These are phyloP conservation scores for Irpex sp. DNA, from an alignment of 1,284 basidiomycete genomes.

Conservation along the genomic window DNA sequence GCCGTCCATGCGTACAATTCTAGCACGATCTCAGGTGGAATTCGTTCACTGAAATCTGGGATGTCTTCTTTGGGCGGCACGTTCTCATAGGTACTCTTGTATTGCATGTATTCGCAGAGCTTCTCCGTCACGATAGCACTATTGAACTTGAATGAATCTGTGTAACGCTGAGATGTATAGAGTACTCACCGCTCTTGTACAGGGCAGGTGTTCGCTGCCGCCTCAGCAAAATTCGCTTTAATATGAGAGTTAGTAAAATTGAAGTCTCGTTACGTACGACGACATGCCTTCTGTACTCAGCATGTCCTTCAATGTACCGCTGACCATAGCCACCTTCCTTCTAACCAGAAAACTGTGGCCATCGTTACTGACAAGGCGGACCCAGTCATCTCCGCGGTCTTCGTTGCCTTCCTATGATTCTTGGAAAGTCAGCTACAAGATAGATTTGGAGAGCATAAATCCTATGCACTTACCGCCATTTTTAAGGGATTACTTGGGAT, in stretches of 20 bases:
- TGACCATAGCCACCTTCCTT: slow-evolving; percentile 51
- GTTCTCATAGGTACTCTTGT: slow-evolving; percentile 68
- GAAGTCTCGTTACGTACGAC: neutral
- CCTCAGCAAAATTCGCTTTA: slow-evolving; percentile 49
- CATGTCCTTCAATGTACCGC: slow-evolving; percentile 53
- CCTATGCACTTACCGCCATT: too few relatives aligned
- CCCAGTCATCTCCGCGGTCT: slow-evolving; percentile 44
- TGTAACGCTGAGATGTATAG: neutral
- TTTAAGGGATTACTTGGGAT: too few relatives aligned
- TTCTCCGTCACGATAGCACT: slow-evolving; percentile 80
- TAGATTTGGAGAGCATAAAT: too few relatives aligned
- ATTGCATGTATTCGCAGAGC: slow-evolving; percentile 78
- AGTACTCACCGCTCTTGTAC: slow-evolving; percentile 43
- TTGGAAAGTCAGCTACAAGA: too few relatives aligned
- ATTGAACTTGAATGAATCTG: neutral
- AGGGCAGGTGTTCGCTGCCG: slow-evolving; percentile 42
- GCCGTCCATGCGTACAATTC: slow-evolving; percentile 59
- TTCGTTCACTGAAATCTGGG: slow-evolving; percentile 75
- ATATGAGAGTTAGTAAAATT: neutral
- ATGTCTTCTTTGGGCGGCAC: slow-evolving; percentile 63
- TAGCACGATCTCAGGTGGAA: slow-evolving; percentile 77
- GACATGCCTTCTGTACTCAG: slow-evolving; percentile 33
- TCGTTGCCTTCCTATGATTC: neutral
- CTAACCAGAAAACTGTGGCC: slow-evolving; percentile 60
- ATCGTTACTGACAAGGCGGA: slow-evolving; percentile 57